phyloP scores from a whole-genome alignment of 2,329 filamentous ascomycete genomes.

The Alternaria arborescens region DNA sequence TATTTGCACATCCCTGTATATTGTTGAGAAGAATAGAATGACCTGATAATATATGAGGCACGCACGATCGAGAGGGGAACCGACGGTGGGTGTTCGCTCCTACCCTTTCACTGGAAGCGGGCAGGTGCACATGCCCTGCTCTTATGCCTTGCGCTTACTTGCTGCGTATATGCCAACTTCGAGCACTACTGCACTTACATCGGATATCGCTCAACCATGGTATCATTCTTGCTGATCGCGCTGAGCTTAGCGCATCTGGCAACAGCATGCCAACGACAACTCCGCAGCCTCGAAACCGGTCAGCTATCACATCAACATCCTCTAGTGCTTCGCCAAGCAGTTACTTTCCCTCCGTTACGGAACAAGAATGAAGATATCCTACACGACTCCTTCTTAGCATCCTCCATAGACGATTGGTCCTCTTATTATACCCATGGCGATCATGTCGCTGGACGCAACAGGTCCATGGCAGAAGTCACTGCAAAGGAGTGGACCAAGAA shows the following conservation, averaged over 20 bases:
- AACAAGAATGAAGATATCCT: conserved; percentile 49
- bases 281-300: not conserved
- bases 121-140: not conserved
- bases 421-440: conserved; percentile 51
- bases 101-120: not conserved
- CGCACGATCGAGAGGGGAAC: not conserved
- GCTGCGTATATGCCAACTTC: not conserved
- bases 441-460: conserved; percentile 45
- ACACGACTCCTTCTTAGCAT: conserved; percentile 52
- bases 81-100: not conserved
- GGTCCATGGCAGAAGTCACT: conserved; percentile 50
- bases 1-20: not conserved
- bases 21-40: not conserved
- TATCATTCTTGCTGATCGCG: not conserved
- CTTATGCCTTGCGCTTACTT: not conserved
- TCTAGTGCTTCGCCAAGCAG: conserved; percentile 21
- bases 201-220: not conserved
- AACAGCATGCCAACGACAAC: not conserved
- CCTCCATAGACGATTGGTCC: conserved; percentile 48
- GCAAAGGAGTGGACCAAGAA: conserved; percentile 41
- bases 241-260: not conserved
- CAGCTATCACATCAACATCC: not conserved
- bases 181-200: not conserved
- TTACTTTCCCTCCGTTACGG: conserved; percentile 43
- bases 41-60: not conserved